Percentiles rank a stretch among this genome's conserved stretches.
Evolutionary conservation across 495 filamentous ascomycete species (phyloP).

Genomic region (Penicillium cinerascens): DNA sequence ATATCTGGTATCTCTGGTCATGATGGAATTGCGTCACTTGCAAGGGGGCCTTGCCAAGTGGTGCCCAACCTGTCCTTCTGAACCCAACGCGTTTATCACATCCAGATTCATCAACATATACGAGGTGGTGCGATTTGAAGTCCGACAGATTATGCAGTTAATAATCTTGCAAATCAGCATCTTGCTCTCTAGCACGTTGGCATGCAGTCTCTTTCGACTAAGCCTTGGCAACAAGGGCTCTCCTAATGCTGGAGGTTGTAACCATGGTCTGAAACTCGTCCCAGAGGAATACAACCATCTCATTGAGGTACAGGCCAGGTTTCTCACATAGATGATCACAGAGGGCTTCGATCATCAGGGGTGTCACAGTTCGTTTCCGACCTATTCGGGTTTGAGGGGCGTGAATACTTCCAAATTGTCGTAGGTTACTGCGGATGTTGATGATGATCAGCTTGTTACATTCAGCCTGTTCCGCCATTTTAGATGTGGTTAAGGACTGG

Average conservation of each 20-base stretch:
- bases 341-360: constrained; percentile 18
- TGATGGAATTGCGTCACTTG: constrained; percentile 30
- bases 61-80: constrained; percentile 26
- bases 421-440: no score
- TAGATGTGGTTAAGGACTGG: no score
- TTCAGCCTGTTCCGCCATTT: background rate
- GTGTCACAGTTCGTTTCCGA: constrained; percentile 11
- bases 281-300: constrained; percentile 14
- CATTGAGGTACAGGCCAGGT: constrained; percentile 15
- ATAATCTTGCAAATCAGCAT: constrained; percentile 31
- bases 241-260: constrained; percentile 3
- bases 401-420: constrained; percentile 20
- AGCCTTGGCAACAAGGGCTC: constrained; percentile 3
- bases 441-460: constrained; percentile 19
- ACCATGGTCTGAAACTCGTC: constrained; percentile 9
- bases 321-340: constrained; percentile 17
- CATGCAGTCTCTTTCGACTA: constrained; percentile 10
- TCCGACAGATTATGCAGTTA: constrained; percentile 31
- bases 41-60: constrained; percentile 25
- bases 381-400: constrained; percentile 20
- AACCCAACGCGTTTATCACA: constrained; percentile 30
- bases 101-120: constrained; percentile 8
- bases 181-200: constrained; percentile 22
- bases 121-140: constrained; percentile 15
- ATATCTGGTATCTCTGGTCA: constrained; percentile 34